phyloP scores from a whole-genome alignment of 352 stramenopile genomes.

The Pythium coloratum region DNA sequence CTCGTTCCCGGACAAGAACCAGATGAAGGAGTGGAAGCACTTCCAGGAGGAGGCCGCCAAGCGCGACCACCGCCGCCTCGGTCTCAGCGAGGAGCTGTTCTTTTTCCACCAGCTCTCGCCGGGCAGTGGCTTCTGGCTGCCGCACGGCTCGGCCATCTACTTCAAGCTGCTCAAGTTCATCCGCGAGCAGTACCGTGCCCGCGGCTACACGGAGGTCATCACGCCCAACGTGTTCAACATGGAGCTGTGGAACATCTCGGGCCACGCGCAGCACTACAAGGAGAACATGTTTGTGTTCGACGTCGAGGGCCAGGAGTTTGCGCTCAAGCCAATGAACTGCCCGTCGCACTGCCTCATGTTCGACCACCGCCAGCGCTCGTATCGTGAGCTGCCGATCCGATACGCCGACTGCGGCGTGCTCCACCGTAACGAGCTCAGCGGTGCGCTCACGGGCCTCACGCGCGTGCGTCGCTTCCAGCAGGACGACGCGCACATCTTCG shows the following conservation, averaged over 20 bases:
- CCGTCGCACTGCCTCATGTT: constrained; percentile 98
- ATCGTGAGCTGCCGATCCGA: constrained; percentile 94
- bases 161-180: constrained; percentile 94
- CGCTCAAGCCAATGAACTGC: constrained; percentile 99
- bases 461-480: constrained; percentile 97
- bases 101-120: constrained; percentile 95
- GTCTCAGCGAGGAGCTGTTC: constrained; percentile 97
- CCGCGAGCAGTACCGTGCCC: constrained; percentile 79
- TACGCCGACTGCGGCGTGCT: constrained; percentile 96
- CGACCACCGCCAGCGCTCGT: constrained; percentile 95
- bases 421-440: constrained; percentile 95
- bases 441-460: constrained; percentile 96
- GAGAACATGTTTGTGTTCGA: constrained; percentile 95
- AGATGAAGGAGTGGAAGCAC: constrained; percentile 88
- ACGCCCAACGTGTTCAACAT: constrained; percentile 98
- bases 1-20: constrained; percentile 91
- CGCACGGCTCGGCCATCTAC: constrained; percentile 97
- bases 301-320: constrained; percentile 87
- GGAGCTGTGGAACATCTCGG: constrained; percentile 97
- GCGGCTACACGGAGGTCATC: constrained; percentile 96
- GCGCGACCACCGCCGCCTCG: constrained; percentile 94
- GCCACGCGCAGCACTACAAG: constrained; percentile 96
- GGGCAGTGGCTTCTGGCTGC: constrained; percentile 97
- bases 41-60: constrained; percentile 96
- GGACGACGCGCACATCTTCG: constrained; percentile 99